Base-by-base conservation (phyloP, 2,329 filamentous ascomycete species). In the Daldinia eschscholtzii region DNA sequence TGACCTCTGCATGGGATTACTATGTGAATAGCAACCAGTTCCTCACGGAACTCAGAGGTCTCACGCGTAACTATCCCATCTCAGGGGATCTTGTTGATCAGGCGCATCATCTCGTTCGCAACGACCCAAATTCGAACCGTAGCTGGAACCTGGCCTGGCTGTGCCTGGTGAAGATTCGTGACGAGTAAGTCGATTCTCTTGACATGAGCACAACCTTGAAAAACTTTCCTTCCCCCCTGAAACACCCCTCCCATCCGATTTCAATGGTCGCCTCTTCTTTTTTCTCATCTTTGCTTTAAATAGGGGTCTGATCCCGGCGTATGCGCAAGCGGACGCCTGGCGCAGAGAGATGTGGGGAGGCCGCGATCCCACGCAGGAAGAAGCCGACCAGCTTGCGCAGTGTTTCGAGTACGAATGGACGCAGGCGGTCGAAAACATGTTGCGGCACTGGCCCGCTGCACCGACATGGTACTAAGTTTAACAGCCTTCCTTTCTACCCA, bases 111-210 rank as follows among this genome's bases (percentile, higher is more conserved):
- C 83, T 89, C 23, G 91, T 93, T 2, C 83, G 86, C 61, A 82
- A 81, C 30, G 91, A 93, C 70, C 89, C 90, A 0, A 81, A 85
- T 18, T 91, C 89, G 70, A 89, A 89, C 73, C 85, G 89, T 26
- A 93, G 90, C 76, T 93, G 92, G 91, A 94, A 93, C 76, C 83
- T 91, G 73, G 91, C 90, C 46, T 93, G 91, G 91, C 81, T 93
- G 52, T 88, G 91, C 35, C 80, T 93, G 9, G 81, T 81, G 46
- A 92, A 92, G 78, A 89, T 93, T 57, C 83, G 85, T 23, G 86
- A 88, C 63, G 88, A 90, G 89, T 91, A 81, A 79, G 87, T 83
- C 30, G n/a, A 23, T 12, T 12, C 12, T 9, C 20, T 10, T 12
- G 12, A 37, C 20, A 23, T 23, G 20, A 37, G 2, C 12, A 39